phyloP scores from a whole-genome alignment of 2,329 filamentous ascomycete genomes.

The Pleomassaria siparia region DNA sequence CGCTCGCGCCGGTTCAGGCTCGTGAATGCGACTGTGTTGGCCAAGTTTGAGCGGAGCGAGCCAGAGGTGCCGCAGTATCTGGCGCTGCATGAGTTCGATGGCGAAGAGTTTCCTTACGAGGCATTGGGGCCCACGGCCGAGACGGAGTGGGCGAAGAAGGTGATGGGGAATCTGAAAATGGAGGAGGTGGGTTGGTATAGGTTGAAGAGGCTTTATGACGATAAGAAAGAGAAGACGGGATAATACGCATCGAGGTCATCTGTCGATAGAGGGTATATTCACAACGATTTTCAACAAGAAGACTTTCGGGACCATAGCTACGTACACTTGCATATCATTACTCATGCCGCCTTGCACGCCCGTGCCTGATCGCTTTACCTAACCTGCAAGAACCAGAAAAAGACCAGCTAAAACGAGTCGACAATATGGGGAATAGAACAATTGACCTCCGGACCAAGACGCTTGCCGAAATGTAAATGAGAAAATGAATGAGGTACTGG shows the following conservation, averaged over 20 bases:
- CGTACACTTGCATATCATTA: background rate
- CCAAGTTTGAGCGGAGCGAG: constrained; percentile 19
- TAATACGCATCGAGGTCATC: too few species aligned
- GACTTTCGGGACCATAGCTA: background rate
- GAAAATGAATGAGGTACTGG: background rate
- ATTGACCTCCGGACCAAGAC: background rate
- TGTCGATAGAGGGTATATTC: background rate
- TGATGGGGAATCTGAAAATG: constrained; percentile 15
- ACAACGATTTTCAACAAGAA: background rate
- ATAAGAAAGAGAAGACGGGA: constrained; percentile 7
- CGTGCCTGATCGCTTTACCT: background rate
- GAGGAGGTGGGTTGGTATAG: constrained; percentile 22
- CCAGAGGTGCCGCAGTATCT: constrained; percentile 17
- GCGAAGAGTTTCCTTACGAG: constrained; percentile 19
- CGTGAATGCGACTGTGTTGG: constrained; percentile 18
- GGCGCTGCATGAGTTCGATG: constrained; percentile 27
- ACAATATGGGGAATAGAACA: constrained; percentile 3
- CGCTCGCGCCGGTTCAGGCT: constrained; percentile 23
- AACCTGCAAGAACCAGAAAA: background rate
- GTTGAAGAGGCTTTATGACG: constrained; percentile 19
- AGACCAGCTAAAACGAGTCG: background rate
- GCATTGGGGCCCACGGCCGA: constrained; percentile 15
- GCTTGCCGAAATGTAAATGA: background rate
- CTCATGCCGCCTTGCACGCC: background rate
- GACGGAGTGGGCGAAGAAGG: constrained; percentile 26